Percentiles rank a stretch among this genome's conserved stretches.
These are phyloP conservation scores for Trichosanthes cucumerina DNA, from an alignment of 306 rosid species.

Conservation along the genomic window DNA sequence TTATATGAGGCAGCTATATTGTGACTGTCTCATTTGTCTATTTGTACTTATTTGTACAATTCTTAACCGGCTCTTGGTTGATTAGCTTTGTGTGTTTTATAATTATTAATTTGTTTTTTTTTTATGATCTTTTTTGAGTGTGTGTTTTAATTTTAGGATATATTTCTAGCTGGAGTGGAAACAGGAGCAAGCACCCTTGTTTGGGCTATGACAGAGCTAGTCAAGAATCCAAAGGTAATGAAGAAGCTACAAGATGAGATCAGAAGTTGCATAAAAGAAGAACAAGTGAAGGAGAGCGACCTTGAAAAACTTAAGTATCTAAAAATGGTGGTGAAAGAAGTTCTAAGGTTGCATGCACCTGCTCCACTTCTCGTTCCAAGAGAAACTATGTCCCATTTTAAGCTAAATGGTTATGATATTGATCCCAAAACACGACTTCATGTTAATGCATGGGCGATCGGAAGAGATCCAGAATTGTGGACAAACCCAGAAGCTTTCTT, in stretches of 20 bases:
- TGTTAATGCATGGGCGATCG: slow-evolving; percentile 32
- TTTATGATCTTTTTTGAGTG: not conserved
- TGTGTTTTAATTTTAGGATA: slow-evolving; percentile 24
- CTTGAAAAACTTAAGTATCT: slow-evolving; percentile 16
- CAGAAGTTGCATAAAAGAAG: slow-evolving; percentile 16
- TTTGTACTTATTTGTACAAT: no score
- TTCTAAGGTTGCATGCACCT: not conserved
- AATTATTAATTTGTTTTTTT: no score
- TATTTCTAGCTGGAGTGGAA: slow-evolving; percentile 22
- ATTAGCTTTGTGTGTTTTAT: no score
- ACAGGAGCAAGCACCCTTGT: slow-evolving; percentile 8
- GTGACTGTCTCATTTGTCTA: no score
- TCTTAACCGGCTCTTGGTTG: no score
- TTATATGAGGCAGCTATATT: no score
- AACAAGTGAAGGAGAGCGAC: not conserved
- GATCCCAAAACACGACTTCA: slow-evolving; percentile 13
- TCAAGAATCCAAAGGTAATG: slow-evolving; percentile 22
- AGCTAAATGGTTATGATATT: slow-evolving; percentile 12
- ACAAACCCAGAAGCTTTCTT: slow-evolving; percentile 18
- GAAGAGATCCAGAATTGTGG: slow-evolving; percentile 26
- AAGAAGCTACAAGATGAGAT: slow-evolving; percentile 30
- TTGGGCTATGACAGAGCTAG: slow-evolving; percentile 28
- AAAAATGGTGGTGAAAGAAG: slow-evolving; percentile 1
- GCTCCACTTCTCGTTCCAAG: not conserved
- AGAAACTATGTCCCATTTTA: not conserved